Base-by-base conservation (phyloP, 179 eudicot species). In the Drosera spatulata region DNA sequence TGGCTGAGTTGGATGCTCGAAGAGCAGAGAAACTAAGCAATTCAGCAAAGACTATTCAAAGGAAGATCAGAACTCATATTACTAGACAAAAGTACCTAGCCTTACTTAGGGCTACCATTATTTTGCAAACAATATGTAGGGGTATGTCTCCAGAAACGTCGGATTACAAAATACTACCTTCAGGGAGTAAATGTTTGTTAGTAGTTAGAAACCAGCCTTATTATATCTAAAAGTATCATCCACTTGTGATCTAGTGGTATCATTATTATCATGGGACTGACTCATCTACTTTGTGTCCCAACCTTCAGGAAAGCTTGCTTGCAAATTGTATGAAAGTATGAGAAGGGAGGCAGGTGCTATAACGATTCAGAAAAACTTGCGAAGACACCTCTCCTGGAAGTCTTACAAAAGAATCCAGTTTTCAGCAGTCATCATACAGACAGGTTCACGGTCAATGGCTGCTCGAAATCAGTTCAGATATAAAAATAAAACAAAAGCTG, bases 1-100 rank as follows among this genome's bases (percentile, higher is more conserved):
- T 93, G 97, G 99, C 95, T 41, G 94, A 83, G 61, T 78, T 93
- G 61, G 99, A 93, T 90, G 78, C 87, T 11, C 79, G 74, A 38
- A 80, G 95, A 68, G 78, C 84, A 39, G 81, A 71, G 66, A 86
- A 82, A 65, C 82, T 89, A 53, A 72, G 64, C 63, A 77, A 70
- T 72, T 93, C 96, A 61, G 88, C 86, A 63, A 90, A 75, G 74
- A 68, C 69, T 48, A 85, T 93, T 66, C 95, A 86, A 75, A 72
- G 93, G 74, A 77, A 74, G 77, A 72, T 57, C 42, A 78, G 90
- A 82, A 81, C 85, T 61, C 73, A 79, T 77, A 79, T 85, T 60
- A 44, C 82, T 48, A 82, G 83, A 60, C 82, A 64, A 71, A 70
- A 72, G 58, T 93, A 73, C 65, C 65, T 86, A 68, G 81, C 82